Conservation (phyloP, 2,329 filamentous ascomycete species). For the Emericellopsis atlantica region DNA sequence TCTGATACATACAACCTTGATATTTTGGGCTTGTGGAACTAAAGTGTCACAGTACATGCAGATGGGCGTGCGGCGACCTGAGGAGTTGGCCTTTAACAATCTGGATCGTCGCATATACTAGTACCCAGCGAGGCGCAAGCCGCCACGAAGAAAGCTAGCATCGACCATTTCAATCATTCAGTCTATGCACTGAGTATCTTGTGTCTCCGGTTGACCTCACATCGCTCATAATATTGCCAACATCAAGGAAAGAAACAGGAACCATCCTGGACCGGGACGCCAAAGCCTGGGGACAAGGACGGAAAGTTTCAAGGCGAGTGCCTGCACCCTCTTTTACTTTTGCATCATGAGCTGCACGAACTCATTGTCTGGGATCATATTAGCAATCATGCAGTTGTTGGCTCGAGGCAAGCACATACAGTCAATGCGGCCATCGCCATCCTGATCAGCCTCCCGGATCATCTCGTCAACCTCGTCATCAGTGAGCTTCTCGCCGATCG, state of each 20-base stretch:
- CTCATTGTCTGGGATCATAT: conserved; percentile 52
- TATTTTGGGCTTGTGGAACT: too few species aligned
- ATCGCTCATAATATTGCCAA: conserved; percentile 17
- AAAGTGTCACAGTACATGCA: too few species aligned
- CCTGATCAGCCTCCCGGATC: conserved; percentile 84
- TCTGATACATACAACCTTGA: too few species aligned
- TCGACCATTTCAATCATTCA: too few species aligned
- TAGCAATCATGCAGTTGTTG: background rate
- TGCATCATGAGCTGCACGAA: conserved; percentile 95
- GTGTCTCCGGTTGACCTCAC: background rate
- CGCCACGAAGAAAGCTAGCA: too few species aligned
- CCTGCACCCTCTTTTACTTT: conserved; percentile 45
- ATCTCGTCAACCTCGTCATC: conserved; percentile 89
- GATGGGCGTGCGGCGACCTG: too few species aligned
- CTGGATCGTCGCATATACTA: too few species aligned
- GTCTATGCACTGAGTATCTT: background rate
- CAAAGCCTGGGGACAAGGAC: background rate
- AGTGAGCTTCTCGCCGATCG: conserved; percentile 81
- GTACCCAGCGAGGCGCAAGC: too few species aligned
- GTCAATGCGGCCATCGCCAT: conserved; percentile 79
- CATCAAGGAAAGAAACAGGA: conserved; percentile 9
- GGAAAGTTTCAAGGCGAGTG: background rate
- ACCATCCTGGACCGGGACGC: background rate
- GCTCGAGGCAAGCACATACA: conserved; percentile 38
- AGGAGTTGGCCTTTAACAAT: too few species aligned